Percentiles rank a stretch among this genome's conserved stretches.
These are phyloP conservation scores for Colletotrichum tropicale DNA, from an alignment of 2,329 filamentous ascomycete species.

Conservation along the genomic window DNA sequence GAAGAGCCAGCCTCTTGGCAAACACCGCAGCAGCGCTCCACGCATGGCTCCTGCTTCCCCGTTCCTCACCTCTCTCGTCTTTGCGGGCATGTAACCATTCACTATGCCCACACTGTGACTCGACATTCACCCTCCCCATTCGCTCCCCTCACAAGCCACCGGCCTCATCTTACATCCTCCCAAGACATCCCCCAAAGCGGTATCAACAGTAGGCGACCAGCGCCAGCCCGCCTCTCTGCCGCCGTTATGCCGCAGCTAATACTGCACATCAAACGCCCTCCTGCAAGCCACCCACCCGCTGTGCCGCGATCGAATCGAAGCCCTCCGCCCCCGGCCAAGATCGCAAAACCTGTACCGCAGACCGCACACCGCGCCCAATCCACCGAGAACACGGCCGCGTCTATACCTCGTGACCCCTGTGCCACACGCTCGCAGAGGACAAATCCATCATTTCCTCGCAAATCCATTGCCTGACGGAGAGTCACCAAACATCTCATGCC, in stretches of 20 bases:
- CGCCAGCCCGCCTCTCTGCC: background rate
- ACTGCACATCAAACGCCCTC: background rate
- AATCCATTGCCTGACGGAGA: background rate
- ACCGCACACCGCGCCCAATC: background rate
- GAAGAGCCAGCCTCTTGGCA: background rate
- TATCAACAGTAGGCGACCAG: background rate
- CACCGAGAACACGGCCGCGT: background rate
- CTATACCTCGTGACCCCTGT: background rate
- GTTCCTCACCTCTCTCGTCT: background rate
- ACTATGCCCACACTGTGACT: background rate
- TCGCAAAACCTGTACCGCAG: background rate
- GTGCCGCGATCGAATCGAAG: background rate
- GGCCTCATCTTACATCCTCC: background rate
- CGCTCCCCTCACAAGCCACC: background rate
- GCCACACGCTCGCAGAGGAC: background rate
- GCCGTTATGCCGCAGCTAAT: background rate
- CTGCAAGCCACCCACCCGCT: background rate
- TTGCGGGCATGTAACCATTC: background rate
- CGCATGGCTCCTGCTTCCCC: conserved; percentile 1
- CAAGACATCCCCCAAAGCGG: background rate
- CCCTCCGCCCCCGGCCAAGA: background rate
- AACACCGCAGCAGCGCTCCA: background rate
- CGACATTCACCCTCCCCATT: background rate
- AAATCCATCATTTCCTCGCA: background rate
- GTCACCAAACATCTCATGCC: background rate